Percentiles rank a stretch among this genome's conserved stretches.
These are phyloP conservation scores for Pseudotulostoma volvatum DNA, from an alignment of 495 filamentous ascomycete genomes.

Conservation along the genomic window DNA sequence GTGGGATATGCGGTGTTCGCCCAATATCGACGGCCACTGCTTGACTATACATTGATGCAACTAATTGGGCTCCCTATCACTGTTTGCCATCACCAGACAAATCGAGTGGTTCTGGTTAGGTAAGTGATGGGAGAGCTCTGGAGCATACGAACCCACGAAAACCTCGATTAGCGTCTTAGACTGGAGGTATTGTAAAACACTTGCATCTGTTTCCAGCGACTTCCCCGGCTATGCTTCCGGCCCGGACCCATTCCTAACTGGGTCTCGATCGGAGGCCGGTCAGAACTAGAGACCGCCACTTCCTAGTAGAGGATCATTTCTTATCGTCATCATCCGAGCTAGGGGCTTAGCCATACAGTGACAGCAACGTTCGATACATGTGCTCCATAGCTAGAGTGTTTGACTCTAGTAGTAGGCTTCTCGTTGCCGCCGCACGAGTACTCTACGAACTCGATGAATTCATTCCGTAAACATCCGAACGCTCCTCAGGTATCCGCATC, in stretches of 20 bases:
- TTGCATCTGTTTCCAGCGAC: constrained; percentile 8
- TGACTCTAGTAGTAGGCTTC: no score
- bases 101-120: constrained; percentile 13
- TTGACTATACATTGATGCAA: constrained; percentile 19
- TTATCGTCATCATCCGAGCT: constrained; percentile 29
- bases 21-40: constrained; percentile 20
- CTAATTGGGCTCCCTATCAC: constrained; percentile 18
- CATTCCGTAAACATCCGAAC: constrained; percentile 21
- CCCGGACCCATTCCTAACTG: constrained; percentile 9
- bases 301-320: constrained; percentile 11
- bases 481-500: constrained; percentile 22
- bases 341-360: constrained; percentile 45
- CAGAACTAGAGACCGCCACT: constrained; percentile 14
- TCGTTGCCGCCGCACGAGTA: constrained; percentile 21
- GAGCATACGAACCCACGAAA: constrained; percentile 27
- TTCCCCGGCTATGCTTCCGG: constrained; percentile 7
- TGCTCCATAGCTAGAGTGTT: constrained; percentile 29
- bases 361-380: constrained; percentile 31
- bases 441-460: constrained; percentile 29
- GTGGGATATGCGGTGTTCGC: constrained; percentile 19
- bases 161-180: constrained; percentile 30
- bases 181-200: constrained; percentile 1
- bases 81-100: constrained; percentile 26
- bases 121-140: constrained; percentile 22
- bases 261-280: constrained; percentile 10